Conservation (phyloP, 2,329 filamentous ascomycete genomes). For the Trichoderma sp. region DNA sequence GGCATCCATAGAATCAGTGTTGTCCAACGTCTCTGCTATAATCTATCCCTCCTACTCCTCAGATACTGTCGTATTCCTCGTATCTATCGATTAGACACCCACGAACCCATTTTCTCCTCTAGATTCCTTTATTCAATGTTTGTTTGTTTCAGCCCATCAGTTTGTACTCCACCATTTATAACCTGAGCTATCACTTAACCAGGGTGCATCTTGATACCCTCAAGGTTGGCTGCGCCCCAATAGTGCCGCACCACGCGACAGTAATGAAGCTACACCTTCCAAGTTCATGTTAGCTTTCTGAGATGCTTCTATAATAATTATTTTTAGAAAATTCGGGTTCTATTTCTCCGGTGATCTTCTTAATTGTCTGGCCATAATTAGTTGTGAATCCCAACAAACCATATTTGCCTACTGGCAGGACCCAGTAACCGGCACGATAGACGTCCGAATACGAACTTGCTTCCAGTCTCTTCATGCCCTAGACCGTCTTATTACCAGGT, state of each 20-base stretch:
- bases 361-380: not conserved
- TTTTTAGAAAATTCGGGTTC: not conserved
- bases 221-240: not conserved
- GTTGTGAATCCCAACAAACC: not conserved
- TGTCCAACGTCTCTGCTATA: not conserved
- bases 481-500: not conserved
- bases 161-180: not conserved
- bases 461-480: not conserved
- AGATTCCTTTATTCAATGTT: not conserved
- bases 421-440: not conserved
- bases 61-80: not conserved
- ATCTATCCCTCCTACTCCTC: not conserved
- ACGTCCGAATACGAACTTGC: not conserved
- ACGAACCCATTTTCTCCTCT: not conserved
- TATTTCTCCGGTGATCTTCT: not conserved
- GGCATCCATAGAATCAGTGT: not conserved
- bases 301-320: not conserved
- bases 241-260: not conserved
- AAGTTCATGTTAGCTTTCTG: not conserved
- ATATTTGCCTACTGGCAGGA: not conserved
- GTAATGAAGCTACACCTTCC: not conserved
- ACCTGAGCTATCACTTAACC: not conserved
- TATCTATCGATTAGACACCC: not conserved
- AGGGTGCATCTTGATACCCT: not conserved
- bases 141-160: not conserved